Percentiles rank a stretch among this genome's conserved stretches.
Conservation (phyloP, 116 monocot genomes). For the Dioscorea cayenensis region DNA sequence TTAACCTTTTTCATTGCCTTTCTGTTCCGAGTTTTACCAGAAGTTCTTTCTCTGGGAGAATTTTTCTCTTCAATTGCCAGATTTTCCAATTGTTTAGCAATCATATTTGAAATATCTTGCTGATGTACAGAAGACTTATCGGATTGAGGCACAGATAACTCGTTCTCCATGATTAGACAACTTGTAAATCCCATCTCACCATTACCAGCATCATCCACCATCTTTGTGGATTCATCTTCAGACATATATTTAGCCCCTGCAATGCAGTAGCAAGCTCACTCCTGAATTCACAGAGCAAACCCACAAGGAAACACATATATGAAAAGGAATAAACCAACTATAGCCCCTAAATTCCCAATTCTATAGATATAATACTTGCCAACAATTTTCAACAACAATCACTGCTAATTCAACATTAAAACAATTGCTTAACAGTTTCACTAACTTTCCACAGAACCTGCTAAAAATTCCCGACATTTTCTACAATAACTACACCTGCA, state of each 20-base stretch:
- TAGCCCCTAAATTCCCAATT: neutral
- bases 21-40: conserved; percentile 14
- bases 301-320: neutral
- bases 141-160: neutral
- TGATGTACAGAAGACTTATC: conserved; percentile 2
- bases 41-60: conserved; percentile 4
- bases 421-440: no score
- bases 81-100: conserved; percentile 24
- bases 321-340: conserved; percentile 1
- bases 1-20: conserved; percentile 17
- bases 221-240: conserved; percentile 4
- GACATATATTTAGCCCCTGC: conserved; percentile 26
- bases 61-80: conserved; percentile 16
- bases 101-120: conserved; percentile 17
- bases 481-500: no score
- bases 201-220: neutral
- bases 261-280: conserved; percentile 26
- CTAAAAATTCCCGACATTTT: no score
- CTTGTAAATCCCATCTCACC: conserved; percentile 27
- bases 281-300: conserved; percentile 16
- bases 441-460: no score
- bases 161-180: conserved; percentile 21
- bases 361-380: no score
- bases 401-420: no score
- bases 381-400: no score